phyloP scores from a whole-genome alignment of 768 basidiomycete species.

The Butyriboletus loyo region DNA sequence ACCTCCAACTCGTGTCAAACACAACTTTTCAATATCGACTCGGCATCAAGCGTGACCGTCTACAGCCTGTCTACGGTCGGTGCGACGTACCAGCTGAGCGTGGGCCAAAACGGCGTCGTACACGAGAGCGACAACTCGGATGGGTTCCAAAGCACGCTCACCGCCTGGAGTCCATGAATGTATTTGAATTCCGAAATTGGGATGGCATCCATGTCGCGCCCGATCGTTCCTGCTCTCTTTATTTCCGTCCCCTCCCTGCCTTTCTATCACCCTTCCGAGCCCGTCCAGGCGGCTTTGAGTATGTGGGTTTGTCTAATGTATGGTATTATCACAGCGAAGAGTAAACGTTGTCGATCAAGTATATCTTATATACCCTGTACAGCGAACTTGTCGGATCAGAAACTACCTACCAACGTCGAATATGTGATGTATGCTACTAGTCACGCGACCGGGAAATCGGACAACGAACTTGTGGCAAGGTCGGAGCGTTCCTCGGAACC shows the following conservation, averaged over 20 bases:
- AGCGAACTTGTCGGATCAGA: no score
- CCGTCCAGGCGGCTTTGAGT: no score
- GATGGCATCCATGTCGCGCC: not conserved
- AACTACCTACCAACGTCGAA: no score
- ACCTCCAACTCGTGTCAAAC: conserved; percentile 36
- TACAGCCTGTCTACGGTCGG: conserved; percentile 48
- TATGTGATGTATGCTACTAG: no score
- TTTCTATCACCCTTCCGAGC: no score
- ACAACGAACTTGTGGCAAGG: no score
- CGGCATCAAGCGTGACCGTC: conserved; percentile 35
- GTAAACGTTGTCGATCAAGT: no score
- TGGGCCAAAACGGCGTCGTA: conserved; percentile 34
- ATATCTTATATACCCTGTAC: no score
- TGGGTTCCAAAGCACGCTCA: conserved; percentile 41
- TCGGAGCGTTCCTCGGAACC: no score
- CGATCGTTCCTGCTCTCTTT: not conserved
- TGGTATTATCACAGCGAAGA: no score
- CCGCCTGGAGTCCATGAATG: conserved; percentile 1
- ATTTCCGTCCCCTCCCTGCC: not conserved
- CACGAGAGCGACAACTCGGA: conserved; percentile 34
- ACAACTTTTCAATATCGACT: conserved; percentile 43
- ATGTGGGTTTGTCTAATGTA: no score
- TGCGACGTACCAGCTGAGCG: conserved; percentile 39
- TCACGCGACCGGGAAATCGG: no score
- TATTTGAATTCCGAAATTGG: not conserved